Base-by-base conservation (phyloP, 352 stramenopile genomes). In the Aphanomyces cochlioides region DNA sequence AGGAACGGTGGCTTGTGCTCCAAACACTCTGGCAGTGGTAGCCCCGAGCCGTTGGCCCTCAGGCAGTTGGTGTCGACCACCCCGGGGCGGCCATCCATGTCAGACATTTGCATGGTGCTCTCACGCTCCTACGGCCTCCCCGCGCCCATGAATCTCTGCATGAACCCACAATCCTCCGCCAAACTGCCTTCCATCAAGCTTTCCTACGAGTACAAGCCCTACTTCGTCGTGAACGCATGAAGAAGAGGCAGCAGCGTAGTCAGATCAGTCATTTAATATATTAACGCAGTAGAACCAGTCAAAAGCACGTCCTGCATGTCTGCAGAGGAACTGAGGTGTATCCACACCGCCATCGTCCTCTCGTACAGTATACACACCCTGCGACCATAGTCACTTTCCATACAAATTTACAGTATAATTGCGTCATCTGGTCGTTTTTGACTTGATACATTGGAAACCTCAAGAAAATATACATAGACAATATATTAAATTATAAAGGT, bases 161-260 rank as follows among this genome's bases (percentile, higher is more conserved):
- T 37, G 6, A 61, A 37, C 28, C 54, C 13, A 12, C 54, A 43
- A 12, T n/a, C 50, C 13, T 36, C 50, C 1, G 19, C 7, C n/a
- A 61, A 61, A n/a, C n/a, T 61, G 54, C 54, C 54, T 28, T 61
- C 54, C 5, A 61, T 61, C 54, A 61, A 61, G 3, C 54, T 61
- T 37, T 43, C 54, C 28, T 61, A 61, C 54, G 54, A 61, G 54
- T 61, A 61, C 54, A 61, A 61, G 54, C 54, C 54, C 28, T 61
- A 61, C 54, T 61, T 61, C 43, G 54, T 61, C 54, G 54, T 61
- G 54, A 61, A 61, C n/a, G 54, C 54, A 61, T 61, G 54, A 61
- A 12, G 6, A 12, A 36, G 28, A 28, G 28, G 28, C 28, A 28
- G 28, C 28, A 28, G 28, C 28, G 28, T 28, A 28, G 28, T 28